These are phyloP conservation scores for Boletus sp. DNA, from an alignment of 768 basidiomycete species.

Conservation along the genomic window DNA sequence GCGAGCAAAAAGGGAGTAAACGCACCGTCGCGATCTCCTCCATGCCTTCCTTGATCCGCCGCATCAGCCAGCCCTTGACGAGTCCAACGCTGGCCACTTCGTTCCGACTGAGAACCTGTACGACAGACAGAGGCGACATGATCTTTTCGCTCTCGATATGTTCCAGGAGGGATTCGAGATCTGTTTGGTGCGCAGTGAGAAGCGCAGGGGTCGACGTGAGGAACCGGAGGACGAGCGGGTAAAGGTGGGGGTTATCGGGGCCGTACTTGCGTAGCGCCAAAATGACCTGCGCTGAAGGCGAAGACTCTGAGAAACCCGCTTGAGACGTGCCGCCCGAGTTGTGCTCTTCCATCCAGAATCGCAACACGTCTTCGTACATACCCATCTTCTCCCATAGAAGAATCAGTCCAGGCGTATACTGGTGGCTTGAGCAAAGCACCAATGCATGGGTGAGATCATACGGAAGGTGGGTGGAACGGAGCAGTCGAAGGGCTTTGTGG, in stretches of 20 bases:
- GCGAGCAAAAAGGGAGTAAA: constrained; percentile 5
- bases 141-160: constrained; percentile 78
- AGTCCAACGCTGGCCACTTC: constrained; percentile 88
- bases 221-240: constrained; percentile 86
- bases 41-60: constrained; percentile 68
- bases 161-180: constrained; percentile 70
- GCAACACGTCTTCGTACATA: constrained; percentile 93
- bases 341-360: constrained; percentile 88
- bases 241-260: constrained; percentile 65
- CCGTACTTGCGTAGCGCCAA: constrained; percentile 76
- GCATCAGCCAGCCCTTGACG: constrained; percentile 88
- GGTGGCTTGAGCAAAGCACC: too few relatives aligned
- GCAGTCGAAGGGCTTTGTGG: too few relatives aligned
- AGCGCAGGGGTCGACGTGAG: constrained; percentile 80
- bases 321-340: constrained; percentile 7
- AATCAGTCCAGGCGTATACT: too few relatives aligned
- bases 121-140: constrained; percentile 85
- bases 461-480: too few relatives aligned
- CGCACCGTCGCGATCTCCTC: constrained; percentile 80
- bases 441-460: too few relatives aligned
- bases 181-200: constrained; percentile 64
- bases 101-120: constrained; percentile 87
- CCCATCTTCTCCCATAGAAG: too few relatives aligned
- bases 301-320: constrained; percentile 28
- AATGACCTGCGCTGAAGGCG: constrained; percentile 54